Conservation (phyloP, 2,329 filamentous ascomycete genomes). For the Penicillium italicum region DNA sequence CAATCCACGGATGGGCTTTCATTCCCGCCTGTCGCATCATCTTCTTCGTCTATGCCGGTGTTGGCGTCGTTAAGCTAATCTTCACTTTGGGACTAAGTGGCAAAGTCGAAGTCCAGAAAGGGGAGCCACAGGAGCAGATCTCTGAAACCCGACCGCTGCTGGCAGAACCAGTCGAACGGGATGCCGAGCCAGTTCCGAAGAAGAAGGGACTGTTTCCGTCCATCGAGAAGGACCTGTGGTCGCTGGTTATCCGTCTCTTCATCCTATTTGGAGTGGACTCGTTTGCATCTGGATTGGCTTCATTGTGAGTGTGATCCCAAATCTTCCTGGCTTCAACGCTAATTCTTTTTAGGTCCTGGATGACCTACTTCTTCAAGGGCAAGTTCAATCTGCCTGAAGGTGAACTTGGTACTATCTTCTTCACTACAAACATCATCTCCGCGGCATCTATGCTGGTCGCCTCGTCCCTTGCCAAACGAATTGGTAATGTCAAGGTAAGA, state of each 20-base stretch:
- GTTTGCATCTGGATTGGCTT: conserved; percentile 67
- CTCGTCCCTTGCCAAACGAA: conserved; percentile 63
- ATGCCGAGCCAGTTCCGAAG: conserved; percentile 15
- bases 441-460: conserved; percentile 48
- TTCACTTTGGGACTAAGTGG: conserved; percentile 51
- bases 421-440: conserved; percentile 44
- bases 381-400: conserved; percentile 55
- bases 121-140: conserved; percentile 19
- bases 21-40: conserved; percentile 53
- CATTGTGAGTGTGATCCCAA: conserved; percentile 47
- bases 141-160: conserved; percentile 40
- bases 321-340: conserved; percentile 26
- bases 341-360: conserved; percentile 40
- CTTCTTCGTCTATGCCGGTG: conserved; percentile 55
- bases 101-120: conserved; percentile 44
- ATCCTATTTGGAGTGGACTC: conserved; percentile 66
- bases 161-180: conserved; percentile 14
- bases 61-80: conserved; percentile 57
- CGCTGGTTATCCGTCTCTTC: conserved; percentile 52
- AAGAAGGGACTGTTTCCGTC: conserved; percentile 50
- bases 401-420: conserved; percentile 54
- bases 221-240: conserved; percentile 50
- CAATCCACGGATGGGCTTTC: conserved; percentile 43
- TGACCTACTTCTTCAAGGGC: conserved; percentile 55
- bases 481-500: conserved; percentile 50